These are phyloP conservation scores for Pugionium dolabratum DNA, from an alignment of 345 rosid species.

Conservation along the genomic window DNA sequence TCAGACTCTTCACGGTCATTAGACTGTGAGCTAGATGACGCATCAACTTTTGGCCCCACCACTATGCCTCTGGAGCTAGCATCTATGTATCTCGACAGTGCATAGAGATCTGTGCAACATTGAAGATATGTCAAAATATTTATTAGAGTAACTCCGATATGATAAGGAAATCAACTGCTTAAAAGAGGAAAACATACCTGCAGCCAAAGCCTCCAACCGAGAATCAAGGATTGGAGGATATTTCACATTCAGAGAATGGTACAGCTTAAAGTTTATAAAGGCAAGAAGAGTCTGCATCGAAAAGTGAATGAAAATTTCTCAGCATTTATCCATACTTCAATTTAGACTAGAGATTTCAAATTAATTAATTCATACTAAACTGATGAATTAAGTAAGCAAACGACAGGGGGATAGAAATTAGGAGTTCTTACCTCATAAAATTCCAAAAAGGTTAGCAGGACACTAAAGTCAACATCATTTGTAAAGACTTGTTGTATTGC, in stretches of 20 bases:
- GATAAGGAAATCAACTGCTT: neutral
- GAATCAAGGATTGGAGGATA: constrained; percentile 95
- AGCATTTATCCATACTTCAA: neutral
- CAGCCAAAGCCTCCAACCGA: constrained; percentile 84
- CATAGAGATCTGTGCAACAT: constrained; percentile 77
- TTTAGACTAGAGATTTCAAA: neutral
- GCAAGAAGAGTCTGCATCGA: constrained; percentile 83
- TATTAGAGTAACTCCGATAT: neutral
- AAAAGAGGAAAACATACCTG: constrained; percentile 52
- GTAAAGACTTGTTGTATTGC: constrained; percentile 90
- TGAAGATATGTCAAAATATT: neutral
- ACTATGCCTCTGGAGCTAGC: constrained; percentile 51
- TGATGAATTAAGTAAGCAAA: constrained; percentile 4
- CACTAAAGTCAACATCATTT: constrained; percentile 82
- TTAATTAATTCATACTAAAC: neutral
- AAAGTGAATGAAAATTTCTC: constrained; percentile 9
- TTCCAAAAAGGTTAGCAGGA: constrained; percentile 85
- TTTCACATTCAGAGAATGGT: constrained; percentile 73
- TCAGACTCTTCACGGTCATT: constrained; percentile 64
- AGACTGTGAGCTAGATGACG: constrained; percentile 50
- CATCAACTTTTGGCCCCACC: constrained; percentile 44
- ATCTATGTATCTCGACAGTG: constrained; percentile 75
- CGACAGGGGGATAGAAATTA: neutral
- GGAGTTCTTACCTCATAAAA: constrained; percentile 72
- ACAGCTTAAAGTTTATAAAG: constrained; percentile 77